Percentiles rank a stretch among this genome's conserved stretches.
Evolutionary conservation across 164 flowering plant genomes (phyloP).

Genomic region (Cinnamomum chago): DNA sequence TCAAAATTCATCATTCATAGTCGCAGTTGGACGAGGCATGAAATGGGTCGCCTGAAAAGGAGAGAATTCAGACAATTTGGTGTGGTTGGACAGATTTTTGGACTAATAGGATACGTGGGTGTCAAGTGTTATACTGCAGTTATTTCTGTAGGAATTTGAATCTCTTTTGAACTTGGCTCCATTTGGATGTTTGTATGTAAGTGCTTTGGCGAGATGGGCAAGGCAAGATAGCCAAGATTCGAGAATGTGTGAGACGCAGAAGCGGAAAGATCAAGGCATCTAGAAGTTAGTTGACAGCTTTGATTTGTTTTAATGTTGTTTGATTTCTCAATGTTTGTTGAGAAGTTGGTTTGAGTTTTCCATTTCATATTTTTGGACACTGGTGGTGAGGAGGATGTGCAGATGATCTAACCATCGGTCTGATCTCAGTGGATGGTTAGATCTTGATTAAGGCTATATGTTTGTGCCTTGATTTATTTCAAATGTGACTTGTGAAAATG

Average conservation of each 20-base stretch:
- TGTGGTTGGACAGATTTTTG: neutral
- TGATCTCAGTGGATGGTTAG: neutral
- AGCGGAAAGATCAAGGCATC: constrained; percentile 2
- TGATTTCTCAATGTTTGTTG: neutral
- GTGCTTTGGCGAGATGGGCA: constrained; percentile 7
- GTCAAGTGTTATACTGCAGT: neutral
- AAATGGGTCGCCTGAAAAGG: neutral
- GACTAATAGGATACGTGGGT: neutral
- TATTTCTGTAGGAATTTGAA: neutral
- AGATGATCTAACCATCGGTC: neutral
- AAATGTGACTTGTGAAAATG: too few relatives aligned
- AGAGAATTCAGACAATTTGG: neutral
- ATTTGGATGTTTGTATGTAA: neutral
- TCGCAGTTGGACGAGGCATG: neutral
- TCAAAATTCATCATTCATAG: constrained; percentile 2
- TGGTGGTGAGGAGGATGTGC: neutral
- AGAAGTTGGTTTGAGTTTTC: neutral
- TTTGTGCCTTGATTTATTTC: neutral
- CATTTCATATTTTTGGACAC: neutral
- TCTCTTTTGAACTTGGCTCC: neutral
- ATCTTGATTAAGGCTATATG: neutral
- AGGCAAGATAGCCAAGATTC: constrained; percentile 13
- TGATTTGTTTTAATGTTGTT: neutral
- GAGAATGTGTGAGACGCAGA: neutral
- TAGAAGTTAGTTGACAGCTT: neutral